Evolutionary conservation across 2,329 filamentous ascomycete genomes (phyloP), one percentile per base, ranked within the genome.

Genomic region (Phaeosphaeria sp.): DNA sequence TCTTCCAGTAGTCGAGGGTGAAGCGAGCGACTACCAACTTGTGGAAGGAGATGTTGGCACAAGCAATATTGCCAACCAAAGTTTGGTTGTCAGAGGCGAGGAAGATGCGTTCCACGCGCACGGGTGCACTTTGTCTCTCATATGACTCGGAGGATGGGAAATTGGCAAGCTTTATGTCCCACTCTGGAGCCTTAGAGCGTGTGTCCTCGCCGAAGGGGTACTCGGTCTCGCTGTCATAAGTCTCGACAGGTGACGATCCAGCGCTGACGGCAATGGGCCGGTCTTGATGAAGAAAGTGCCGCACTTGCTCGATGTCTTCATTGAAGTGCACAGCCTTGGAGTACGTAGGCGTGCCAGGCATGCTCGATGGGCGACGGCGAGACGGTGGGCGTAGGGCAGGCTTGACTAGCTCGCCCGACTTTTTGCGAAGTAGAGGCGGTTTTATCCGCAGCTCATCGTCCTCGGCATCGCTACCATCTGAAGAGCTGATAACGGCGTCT

Each of bases 291-390:
- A 97, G 82, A 77, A 99, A 99, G 75, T 98, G 95, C 30, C 95
- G 88, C 41, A 98, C 94, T 69, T 98, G 94, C 79, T 98, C 95
- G 41, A 98, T 87, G 72, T 97, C 92, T 23, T 94, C 92, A 78
- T 98, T 95, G 74, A 99, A 99, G 78, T 99, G 95, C n/a, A 99
- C 95, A 13, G 91, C 93, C 78, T 99, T 99, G 66, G 90, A 90
- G 74, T 94, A 98, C 9, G 94, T 95, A 0, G 95, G 95, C 0
- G 95, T 99, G 54, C 95, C 95, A 9, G 95, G 95, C 92, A 98
- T 96, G 80, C 94, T 98, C 3, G 92, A 96, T 0, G 94, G 94
- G 56, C 95, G 87, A 64, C 92, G 85, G 64, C 87, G 86, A n/a
- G 90, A 91, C 13, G 91, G 83, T 41, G 90, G 88, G 50, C 95